These are phyloP conservation scores for Chimonanthus salicifolius DNA, from an alignment of 164 flowering plant species.

Conservation along the genomic window DNA sequence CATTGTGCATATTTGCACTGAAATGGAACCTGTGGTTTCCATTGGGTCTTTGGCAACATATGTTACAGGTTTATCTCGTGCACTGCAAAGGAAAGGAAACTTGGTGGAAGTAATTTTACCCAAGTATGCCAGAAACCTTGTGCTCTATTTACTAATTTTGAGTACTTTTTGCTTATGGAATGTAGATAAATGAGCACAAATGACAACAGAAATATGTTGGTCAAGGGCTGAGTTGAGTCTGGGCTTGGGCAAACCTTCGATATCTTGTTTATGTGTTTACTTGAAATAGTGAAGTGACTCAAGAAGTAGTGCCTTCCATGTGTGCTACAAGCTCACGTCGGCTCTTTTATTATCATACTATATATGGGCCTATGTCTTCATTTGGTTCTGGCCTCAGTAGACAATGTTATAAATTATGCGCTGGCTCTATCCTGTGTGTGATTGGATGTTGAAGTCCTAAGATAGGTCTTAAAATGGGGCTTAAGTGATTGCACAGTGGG, in stretches of 20 bases:
- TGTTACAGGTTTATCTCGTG: conserved; percentile 64
- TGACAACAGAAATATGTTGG: neutral
- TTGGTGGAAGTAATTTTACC: conserved; percentile 86
- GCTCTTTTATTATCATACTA: too few species aligned
- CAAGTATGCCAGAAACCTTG: conserved; percentile 35
- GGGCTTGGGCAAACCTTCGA: too few species aligned
- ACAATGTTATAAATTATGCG: too few species aligned
- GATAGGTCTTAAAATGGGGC: neutral
- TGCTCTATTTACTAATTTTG: neutral
- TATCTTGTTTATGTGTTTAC: too few species aligned
- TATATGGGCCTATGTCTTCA: too few species aligned
- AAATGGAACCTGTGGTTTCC: conserved; percentile 70
- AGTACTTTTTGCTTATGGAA: neutral
- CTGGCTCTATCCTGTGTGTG: too few species aligned
- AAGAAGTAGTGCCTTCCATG: too few species aligned
- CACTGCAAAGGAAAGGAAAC: conserved; percentile 67
- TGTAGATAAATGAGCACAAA: neutral
- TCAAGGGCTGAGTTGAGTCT: too few species aligned
- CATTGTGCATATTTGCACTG: conserved; percentile 78
- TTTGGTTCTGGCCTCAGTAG: too few species aligned
- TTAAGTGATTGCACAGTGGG: neutral
- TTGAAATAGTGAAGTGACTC: too few species aligned
- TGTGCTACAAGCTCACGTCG: too few species aligned
- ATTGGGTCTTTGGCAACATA: conserved; percentile 69
- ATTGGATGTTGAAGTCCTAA: neutral